Evolutionary conservation across 2,329 filamentous ascomycete species (phyloP), one percentile per base, ranked within the genome.

Genomic region (Laburnicola sp.): DNA sequence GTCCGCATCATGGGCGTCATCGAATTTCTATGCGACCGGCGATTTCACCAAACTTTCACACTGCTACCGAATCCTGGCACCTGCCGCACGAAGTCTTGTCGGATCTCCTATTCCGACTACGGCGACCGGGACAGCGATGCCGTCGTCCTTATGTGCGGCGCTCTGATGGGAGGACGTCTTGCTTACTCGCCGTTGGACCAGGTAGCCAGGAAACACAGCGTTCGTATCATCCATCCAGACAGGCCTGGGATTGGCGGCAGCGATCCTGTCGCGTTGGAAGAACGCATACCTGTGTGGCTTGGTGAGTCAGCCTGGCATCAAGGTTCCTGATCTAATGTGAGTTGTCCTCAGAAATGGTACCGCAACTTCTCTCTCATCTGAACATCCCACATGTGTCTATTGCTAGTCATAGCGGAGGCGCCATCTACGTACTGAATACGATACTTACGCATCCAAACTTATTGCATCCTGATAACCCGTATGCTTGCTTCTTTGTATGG

Each of bases 331-430:
- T 6, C 22, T 21, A n/a, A n/a, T n/a, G n/a, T 3, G 22, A 28
- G 7, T 8, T 58, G 16, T 58, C 22, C 21, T 9, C 44, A 71
- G 66, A 70, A 51, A 60, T 71, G 53, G 52, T 68, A 7, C 68
- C 65, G 34, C 51, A 52, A 8, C 61, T 70, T 31, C 56, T 70
- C 28, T 40, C 53, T 22, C 63, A 69, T 40, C 60, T 71, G n/a
- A 40, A 56, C 10, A 62, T 71, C 38, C 26, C 53, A n/a, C 54
- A 68, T 45, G 55, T 70, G 21, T 65, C 66, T n/a, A 46, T 70
- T 22, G 65, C 66, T 31, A 65, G 65, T 41, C 65, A 70, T 51
- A 70, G 66, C 39, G 66, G 64, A 34, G 68, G 68, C 31, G 53
- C 54, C 37, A 59, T 69, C 42, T 70, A 69, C 54, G 54, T 59